Percentiles rank a stretch among this genome's conserved stretches.
Evolutionary conservation across 176 grass and related monocot genomes (phyloP).

Genomic region (Ensete glaucum): DNA sequence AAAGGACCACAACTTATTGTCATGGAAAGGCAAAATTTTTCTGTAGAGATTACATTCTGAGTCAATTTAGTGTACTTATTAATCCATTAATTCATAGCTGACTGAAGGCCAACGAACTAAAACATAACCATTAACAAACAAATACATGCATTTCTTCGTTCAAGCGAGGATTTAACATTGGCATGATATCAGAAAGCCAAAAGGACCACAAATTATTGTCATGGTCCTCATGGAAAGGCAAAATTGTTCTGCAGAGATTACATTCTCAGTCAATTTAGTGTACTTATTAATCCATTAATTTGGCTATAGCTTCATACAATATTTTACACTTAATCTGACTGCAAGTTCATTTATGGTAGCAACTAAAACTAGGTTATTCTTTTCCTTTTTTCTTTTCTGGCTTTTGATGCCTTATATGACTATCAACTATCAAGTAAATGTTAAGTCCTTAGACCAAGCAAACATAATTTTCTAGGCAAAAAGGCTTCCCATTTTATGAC

Average conservation of each 20-base stretch:
- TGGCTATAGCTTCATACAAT: neutral
- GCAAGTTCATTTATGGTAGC: neutral
- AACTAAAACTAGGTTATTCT: neutral
- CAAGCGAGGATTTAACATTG: neutral
- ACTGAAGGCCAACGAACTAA: too few species aligned
- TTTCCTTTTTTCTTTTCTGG: neutral
- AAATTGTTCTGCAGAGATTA: neutral
- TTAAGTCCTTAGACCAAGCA: neutral
- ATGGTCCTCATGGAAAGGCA: neutral
- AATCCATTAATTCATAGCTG: neutral
- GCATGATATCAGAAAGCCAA: neutral
- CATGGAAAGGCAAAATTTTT: neutral
- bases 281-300: neutral
- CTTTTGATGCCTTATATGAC: neutral
- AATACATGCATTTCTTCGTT: too few species aligned
- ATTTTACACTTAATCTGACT: neutral
- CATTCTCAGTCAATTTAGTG: neutral
- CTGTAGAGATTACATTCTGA: neutral
- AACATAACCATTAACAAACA: too few species aligned
- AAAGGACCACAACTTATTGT: neutral
- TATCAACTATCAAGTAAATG: neutral
- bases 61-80: neutral
- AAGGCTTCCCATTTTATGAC: too few species aligned
- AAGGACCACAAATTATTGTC: neutral
- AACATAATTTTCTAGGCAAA: neutral